Conservation (phyloP, 1,284 basidiomycete genomes). For the Trametes pubescens region DNA sequence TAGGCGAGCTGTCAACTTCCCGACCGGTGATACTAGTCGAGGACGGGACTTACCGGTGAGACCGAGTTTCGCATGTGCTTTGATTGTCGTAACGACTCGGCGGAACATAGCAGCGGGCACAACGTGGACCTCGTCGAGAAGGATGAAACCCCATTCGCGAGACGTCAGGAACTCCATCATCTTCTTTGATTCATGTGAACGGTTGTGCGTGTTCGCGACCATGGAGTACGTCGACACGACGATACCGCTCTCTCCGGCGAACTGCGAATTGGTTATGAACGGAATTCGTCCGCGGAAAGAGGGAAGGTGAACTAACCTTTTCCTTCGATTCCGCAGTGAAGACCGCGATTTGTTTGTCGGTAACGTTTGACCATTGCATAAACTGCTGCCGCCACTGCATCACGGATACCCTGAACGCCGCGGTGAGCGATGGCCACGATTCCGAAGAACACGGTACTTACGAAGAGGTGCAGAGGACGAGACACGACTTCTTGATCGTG, state of each 20-base stretch:
- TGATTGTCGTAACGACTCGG: slow-evolving; percentile 95
- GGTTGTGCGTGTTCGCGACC: slow-evolving; percentile 96
- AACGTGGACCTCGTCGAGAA: slow-evolving; percentile 97
- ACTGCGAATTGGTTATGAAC: slow-evolving; percentile 54
- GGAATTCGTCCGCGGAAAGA: not conserved
- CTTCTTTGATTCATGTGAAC: slow-evolving; percentile 96
- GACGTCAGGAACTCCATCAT: slow-evolving; percentile 99
- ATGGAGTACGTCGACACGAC: slow-evolving; percentile 98
- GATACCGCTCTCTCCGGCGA: slow-evolving; percentile 93
- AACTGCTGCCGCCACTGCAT: slow-evolving; percentile 99
- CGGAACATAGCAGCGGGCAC: slow-evolving; percentile 98
- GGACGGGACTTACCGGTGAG: slow-evolving; percentile 71
- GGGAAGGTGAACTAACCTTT: slow-evolving; percentile 62
- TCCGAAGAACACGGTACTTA: slow-evolving; percentile 51
- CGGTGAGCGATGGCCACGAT: not conserved
- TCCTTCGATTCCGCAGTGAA: slow-evolving; percentile 98
- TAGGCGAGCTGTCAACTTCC: slow-evolving; percentile 40
- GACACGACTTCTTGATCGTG: slow-evolving; percentile 98
- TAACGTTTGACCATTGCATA: slow-evolving; percentile 97
- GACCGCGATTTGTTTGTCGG: slow-evolving; percentile 92
- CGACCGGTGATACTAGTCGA: not conserved
- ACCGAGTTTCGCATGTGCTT: slow-evolving; percentile 96
- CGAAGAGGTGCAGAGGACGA: slow-evolving; percentile 98
- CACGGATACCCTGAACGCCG: slow-evolving; percentile 84
- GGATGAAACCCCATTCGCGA: slow-evolving; percentile 94